These are phyloP conservation scores for Aspergillus wentii DNA, from an alignment of 495 filamentous ascomycete species.

Conservation along the genomic window DNA sequence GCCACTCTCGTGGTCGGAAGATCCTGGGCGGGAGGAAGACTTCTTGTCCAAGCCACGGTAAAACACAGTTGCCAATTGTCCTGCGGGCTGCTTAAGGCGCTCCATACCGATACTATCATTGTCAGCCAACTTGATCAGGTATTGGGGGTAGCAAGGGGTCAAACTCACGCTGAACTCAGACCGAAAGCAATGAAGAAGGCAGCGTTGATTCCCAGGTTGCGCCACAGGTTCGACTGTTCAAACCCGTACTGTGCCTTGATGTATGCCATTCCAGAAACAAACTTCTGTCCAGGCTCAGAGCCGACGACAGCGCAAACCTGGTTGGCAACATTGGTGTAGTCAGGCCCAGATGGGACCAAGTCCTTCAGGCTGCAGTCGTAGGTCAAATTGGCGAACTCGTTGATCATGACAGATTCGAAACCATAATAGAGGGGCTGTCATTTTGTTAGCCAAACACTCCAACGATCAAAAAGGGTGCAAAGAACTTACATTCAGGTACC, in stretches of 20 bases:
- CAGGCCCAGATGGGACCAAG: slow-evolving; percentile 23
- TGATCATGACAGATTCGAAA: slow-evolving; percentile 49
- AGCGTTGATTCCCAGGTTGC: slow-evolving; percentile 52
- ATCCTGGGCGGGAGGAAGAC: no score
- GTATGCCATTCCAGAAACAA: slow-evolving; percentile 40
- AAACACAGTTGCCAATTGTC: slow-evolving; percentile 22
- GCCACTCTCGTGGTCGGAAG: no score
- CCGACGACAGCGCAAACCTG: slow-evolving; percentile 42
- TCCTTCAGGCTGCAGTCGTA: slow-evolving; percentile 7
- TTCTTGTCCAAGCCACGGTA: slow-evolving; percentile 4
- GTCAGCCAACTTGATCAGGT: no score
- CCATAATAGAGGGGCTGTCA: slow-evolving; percentile 38
- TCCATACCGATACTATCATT: slow-evolving; percentile 29
- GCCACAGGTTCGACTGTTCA: slow-evolving; percentile 46
- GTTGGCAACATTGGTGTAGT: slow-evolving; percentile 22
- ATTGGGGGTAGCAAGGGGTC: slow-evolving; percentile 35
- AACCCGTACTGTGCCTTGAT: slow-evolving; percentile 43
- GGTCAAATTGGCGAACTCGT: slow-evolving; percentile 37
- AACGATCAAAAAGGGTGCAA: no score
- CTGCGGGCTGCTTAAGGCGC: slow-evolving; percentile 15
- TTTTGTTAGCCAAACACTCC: not conserved
- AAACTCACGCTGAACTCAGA: slow-evolving; percentile 39
- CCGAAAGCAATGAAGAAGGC: slow-evolving; percentile 54
- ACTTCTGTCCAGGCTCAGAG: slow-evolving; percentile 32
- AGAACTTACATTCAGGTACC: slow-evolving; percentile 44